Percentiles rank a stretch among this genome's conserved stretches.
These are phyloP conservation scores for Pseudocercospora fuligena DNA, from an alignment of 2,329 filamentous ascomycete species.

Conservation along the genomic window DNA sequence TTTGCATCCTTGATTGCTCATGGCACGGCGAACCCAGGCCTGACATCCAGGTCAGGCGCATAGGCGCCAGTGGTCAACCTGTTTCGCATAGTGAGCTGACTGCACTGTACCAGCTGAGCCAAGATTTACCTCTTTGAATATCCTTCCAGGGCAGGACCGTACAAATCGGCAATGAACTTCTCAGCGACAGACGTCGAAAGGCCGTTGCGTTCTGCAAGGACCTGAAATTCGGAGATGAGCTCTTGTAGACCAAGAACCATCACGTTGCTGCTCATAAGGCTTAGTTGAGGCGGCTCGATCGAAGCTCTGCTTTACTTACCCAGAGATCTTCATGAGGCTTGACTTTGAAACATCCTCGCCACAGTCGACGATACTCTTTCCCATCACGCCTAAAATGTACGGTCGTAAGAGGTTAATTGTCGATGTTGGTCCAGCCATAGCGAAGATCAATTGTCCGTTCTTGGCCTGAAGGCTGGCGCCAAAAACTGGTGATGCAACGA, in stretches of 20 bases:
- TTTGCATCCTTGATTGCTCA: conserved; percentile 25
- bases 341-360: conserved; percentile 51
- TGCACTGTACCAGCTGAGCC: too few species aligned
- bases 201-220: conserved; percentile 53
- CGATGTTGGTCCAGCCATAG: conserved; percentile 44
- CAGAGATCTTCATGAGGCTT: conserved; percentile 49
- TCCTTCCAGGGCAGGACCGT: neutral
- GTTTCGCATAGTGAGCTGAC: too few species aligned
- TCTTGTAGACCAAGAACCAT: conserved; percentile 52
- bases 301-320: too few species aligned
- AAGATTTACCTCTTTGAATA: conserved; percentile 6
- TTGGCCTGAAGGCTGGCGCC: conserved; percentile 51
- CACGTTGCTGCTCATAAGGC: conserved; percentile 46
- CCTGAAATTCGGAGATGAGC: conserved; percentile 52
- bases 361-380: conserved; percentile 47
- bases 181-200: conserved; percentile 50
- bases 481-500: conserved; percentile 47
- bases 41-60: conserved; percentile 41
- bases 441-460: conserved; percentile 53
- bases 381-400: conserved; percentile 52
- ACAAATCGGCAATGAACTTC: conserved; percentile 49
- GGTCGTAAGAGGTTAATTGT: conserved; percentile 41
- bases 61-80: conserved; percentile 51
- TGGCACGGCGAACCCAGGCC: conserved; percentile 23
- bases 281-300: too few species aligned